A percentile compares a stretch with the other conserved stretches of the same genome.
These are phyloP conservation scores for Lasiosphaeriaceae sp. DNA, from an alignment of 495 filamentous ascomycete species.

Conservation along the genomic window DNA sequence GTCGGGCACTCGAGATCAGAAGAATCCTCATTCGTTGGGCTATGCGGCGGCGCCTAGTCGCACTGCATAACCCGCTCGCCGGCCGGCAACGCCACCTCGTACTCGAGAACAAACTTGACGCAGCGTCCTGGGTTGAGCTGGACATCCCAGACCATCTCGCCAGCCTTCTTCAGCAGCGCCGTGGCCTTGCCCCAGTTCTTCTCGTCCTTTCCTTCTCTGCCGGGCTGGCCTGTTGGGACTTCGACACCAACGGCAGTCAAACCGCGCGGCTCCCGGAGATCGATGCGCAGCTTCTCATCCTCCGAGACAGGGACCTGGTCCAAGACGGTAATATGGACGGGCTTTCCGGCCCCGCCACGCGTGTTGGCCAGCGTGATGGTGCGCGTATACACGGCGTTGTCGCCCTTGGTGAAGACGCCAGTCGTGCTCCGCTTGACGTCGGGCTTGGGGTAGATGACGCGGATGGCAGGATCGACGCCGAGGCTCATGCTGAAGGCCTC, in stretches of 20 bases:
- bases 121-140: slow-evolving; percentile 53
- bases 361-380: slow-evolving; percentile 57
- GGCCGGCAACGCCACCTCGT: slow-evolving; percentile 54
- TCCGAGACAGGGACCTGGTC: slow-evolving; percentile 67
- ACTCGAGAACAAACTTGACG: slow-evolving; percentile 58
- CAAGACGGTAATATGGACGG: slow-evolving; percentile 52
- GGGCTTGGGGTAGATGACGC: slow-evolving; percentile 60
- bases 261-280: slow-evolving; percentile 50
- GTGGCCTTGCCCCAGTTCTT: slow-evolving; percentile 46
- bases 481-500: slow-evolving; percentile 58
- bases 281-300: slow-evolving; percentile 57
- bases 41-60: neutral
- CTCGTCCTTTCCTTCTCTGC: slow-evolving; percentile 23
- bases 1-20: no score
- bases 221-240: neutral
- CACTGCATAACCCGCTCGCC: slow-evolving; percentile 44
- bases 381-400: slow-evolving; percentile 55
- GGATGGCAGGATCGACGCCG: slow-evolving; percentile 62
- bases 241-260: slow-evolving; percentile 41
- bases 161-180: slow-evolving; percentile 51
- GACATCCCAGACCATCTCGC: slow-evolving; percentile 60
- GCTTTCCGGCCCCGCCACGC: slow-evolving; percentile 37
- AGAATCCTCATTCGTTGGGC: no score
- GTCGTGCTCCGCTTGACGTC: slow-evolving; percentile 50
- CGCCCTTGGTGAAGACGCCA: slow-evolving; percentile 55